Percentiles rank a stretch among this genome's conserved stretches.
phyloP scores from a whole-genome alignment of 2,329 filamentous ascomycete genomes.

The Fusarium decemcellulare region DNA sequence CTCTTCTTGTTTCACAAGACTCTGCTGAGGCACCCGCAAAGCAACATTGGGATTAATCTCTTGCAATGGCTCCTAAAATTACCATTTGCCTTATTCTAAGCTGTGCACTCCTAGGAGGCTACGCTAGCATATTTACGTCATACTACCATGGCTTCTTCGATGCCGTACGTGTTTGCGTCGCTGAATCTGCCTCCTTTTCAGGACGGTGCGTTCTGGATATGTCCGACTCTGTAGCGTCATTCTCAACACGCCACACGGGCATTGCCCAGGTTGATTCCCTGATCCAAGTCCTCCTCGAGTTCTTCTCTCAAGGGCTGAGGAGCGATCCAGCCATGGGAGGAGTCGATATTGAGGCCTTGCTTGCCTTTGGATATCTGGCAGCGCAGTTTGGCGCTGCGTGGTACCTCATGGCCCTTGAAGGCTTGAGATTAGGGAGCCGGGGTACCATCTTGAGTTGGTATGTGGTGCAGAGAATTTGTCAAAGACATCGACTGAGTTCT shows the following conservation, averaged over 20 bases:
- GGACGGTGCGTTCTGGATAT: slow-evolving; percentile 28
- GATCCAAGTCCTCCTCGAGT: slow-evolving; percentile 33
- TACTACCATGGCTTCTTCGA: slow-evolving; percentile 37
- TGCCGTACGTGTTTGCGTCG: slow-evolving; percentile 24
- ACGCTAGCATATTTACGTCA: slow-evolving; percentile 33
- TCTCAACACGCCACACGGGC: background rate
- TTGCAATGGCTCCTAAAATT: slow-evolving; percentile 5
- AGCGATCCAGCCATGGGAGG: background rate
- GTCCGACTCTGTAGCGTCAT: slow-evolving; percentile 10
- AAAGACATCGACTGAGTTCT: rapidly evolving
- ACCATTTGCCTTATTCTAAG: slow-evolving; percentile 23
- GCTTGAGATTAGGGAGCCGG: slow-evolving; percentile 28
- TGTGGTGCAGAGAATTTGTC: background rate
- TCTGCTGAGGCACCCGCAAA: background rate
- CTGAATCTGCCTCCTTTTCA: background rate
- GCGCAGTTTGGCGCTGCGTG: slow-evolving; percentile 42
- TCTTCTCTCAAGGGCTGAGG: slow-evolving; percentile 36
- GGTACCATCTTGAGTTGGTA: slow-evolving; percentile 36
- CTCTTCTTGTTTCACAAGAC: background rate
- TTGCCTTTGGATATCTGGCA: slow-evolving; percentile 37
- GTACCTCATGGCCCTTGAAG: slow-evolving; percentile 37
- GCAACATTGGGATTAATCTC: background rate
- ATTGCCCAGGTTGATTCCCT: slow-evolving; percentile 10
- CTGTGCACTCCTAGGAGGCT: slow-evolving; percentile 38
- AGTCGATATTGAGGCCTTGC: slow-evolving; percentile 27